Evolutionary conservation across 805 yeast species (phyloP).

Genomic region (Schizosaccharomyces osmophilus): DNA sequence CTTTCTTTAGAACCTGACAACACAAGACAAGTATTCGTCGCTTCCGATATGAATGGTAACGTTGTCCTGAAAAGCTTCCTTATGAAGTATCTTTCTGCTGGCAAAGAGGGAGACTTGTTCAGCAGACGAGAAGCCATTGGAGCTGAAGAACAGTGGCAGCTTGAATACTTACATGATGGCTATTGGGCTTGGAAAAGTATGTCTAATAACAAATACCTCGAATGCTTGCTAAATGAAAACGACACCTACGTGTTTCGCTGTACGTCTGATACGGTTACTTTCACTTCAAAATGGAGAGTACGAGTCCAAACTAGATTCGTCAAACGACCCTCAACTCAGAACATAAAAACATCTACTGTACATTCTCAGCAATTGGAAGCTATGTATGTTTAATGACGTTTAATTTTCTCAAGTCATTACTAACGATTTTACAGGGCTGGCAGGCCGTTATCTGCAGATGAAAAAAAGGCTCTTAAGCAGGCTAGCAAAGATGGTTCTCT

Average conservation of each 20-base stretch:
- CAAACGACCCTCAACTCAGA: not conserved
- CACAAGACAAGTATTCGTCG: not conserved
- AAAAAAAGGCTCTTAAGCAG: not conserved
- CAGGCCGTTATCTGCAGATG: not conserved
- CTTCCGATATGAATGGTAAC: not conserved
- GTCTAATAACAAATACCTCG: not conserved
- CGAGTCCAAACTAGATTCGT: not conserved
- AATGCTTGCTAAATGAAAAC: not conserved
- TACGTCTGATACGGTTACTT: not conserved
- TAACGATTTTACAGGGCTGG: not conserved
- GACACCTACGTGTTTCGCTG: not conserved
- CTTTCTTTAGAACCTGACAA: not conserved
- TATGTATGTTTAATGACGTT: not conserved
- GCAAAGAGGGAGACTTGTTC: not conserved
- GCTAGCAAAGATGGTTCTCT: not conserved
- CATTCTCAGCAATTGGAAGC: not conserved
- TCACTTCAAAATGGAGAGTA: not conserved
- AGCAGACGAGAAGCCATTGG: not conserved
- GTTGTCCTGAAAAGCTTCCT: not conserved
- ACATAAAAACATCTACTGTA: not conserved
- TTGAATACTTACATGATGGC: not conserved
- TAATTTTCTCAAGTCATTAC: not conserved
- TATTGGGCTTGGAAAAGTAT: not conserved
- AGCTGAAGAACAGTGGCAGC: not conserved
- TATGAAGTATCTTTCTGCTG: not conserved